These are phyloP conservation scores for Diaporthe sp. DNA, from an alignment of 2,329 filamentous ascomycete genomes.

Conservation along the genomic window DNA sequence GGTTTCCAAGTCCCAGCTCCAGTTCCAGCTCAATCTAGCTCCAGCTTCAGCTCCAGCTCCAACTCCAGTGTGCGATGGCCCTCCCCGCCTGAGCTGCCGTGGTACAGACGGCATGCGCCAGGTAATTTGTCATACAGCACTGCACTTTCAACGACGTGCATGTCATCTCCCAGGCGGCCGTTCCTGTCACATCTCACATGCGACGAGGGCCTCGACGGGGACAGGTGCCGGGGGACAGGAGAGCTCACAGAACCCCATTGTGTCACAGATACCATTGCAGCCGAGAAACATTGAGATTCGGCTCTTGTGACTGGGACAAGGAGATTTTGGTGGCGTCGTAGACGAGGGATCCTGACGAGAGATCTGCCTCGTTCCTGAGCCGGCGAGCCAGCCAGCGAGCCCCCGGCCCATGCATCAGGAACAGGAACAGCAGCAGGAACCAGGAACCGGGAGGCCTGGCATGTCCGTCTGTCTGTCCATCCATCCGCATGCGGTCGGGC, in stretches of 20 bases:
- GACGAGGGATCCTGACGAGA: slow-evolving; percentile 17
- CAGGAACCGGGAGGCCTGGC: slow-evolving; percentile 18
- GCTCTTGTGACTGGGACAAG: slow-evolving; percentile 18
- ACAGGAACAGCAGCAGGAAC: slow-evolving; percentile 1
- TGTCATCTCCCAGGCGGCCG: slow-evolving; percentile 6
- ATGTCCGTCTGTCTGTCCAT: neutral
- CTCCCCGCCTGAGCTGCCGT: slow-evolving; percentile 4
- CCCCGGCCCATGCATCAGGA: slow-evolving; percentile 15
- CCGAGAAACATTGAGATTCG: slow-evolving; percentile 35
- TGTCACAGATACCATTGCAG: slow-evolving; percentile 31
- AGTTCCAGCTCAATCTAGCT: slow-evolving; percentile 17
- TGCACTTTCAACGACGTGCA: slow-evolving; percentile 23
- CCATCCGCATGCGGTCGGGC: slow-evolving; percentile 23
- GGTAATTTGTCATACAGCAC: slow-evolving; percentile 27
- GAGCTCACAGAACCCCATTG: slow-evolving; percentile 30
- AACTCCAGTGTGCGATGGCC: neutral
- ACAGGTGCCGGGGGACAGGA: neutral
- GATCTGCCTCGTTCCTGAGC: slow-evolving; percentile 34
- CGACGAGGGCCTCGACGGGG: slow-evolving; percentile 23
- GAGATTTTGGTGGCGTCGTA: slow-evolving; percentile 20
- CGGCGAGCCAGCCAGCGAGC: slow-evolving; percentile 10
- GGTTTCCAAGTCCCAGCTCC: slow-evolving; percentile 11
- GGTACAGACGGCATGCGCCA: slow-evolving; percentile 15
- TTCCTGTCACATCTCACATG: slow-evolving; percentile 35
- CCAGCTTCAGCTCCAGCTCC: neutral